Evolutionary conservation across 148 eudicot genomes (phyloP).

Genomic region (Suaeda aralocaspica): DNA sequence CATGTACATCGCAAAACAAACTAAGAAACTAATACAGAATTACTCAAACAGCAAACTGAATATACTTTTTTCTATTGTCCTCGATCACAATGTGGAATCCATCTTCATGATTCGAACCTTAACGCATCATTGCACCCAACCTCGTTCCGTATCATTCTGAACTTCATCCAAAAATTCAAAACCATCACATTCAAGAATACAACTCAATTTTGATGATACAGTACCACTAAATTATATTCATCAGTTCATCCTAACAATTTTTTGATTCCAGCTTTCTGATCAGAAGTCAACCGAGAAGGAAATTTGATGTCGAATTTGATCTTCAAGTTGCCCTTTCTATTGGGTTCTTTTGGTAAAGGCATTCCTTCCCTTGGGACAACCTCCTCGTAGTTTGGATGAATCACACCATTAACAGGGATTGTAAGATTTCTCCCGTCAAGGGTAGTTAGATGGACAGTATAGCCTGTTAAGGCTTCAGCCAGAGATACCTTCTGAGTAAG

Average conservation of each 20-base stretch:
- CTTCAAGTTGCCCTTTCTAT: slow-evolving; percentile 53
- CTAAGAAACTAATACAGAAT: not conserved
- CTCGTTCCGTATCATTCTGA: not conserved
- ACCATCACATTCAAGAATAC: not conserved
- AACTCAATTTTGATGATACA: not conserved
- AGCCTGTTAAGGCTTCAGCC: slow-evolving; percentile 64
- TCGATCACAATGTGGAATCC: not conserved
- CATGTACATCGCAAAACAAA: too few species aligned
- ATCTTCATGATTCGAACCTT: not conserved
- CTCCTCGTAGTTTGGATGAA: slow-evolving; percentile 57
- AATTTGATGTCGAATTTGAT: slow-evolving; percentile 65
- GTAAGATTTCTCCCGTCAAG: slow-evolving; percentile 58
- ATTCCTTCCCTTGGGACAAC: slow-evolving; percentile 63
- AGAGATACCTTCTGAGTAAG: slow-evolving; percentile 40
- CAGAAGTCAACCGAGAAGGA: slow-evolving; percentile 44
- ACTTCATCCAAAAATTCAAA: not conserved
- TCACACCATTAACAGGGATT: slow-evolving; percentile 43
- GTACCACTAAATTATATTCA: not conserved
- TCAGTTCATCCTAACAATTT: slow-evolving; percentile 32
- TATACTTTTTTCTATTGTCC: not conserved
- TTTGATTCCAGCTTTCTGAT: slow-evolving; percentile 60
- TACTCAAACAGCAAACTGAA: not conserved
- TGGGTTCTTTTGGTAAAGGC: slow-evolving; percentile 66
- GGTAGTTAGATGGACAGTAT: slow-evolving; percentile 44
- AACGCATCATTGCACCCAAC: not conserved